Evolutionary conservation across 805 yeast genomes (phyloP), one percentile per base, ranked within the genome.

Genomic region (Candida michaelii): DNA sequence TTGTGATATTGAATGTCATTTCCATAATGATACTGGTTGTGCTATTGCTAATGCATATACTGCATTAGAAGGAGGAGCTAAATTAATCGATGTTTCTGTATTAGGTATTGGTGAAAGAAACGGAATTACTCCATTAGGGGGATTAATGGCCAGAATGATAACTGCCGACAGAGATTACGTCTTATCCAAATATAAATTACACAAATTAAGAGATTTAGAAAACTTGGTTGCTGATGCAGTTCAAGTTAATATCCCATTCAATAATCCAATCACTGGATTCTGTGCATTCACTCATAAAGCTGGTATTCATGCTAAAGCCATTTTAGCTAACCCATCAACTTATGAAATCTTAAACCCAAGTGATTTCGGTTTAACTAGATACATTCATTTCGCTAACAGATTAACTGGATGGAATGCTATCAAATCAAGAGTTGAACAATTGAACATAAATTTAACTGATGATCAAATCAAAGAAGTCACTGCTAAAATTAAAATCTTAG

Each of bases 271-370:
- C 66, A 91, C 99, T 31, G 99, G 99, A 25, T 93, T 93, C 84
- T 93, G 98, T 76, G 99, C 99, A 35, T 91, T 91, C 74, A 91
- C 99, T 46, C 99, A 91, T 76, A 91, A 91, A 78, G 99, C 99
- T 45, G 99, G 99, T 69, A 90, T 91, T 64, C 99, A 91, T 66
- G 98, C 99, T 58, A 91, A 93, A 77, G 98, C 98, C 44, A 91
- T 91, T 55, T 79, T 91, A 53, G 99, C 99, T 45, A 93, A 91
- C 72, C 99, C 99, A 49, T 89, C 97, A 36, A 93, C 98, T n/a
- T 91, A 91, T 67, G 99, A 91, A 76, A 91, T 91, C 60, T 77
- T 91, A 64, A 85, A 85, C 64, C 99, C 99, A 44, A 72, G 85
- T 21, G 99, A 91, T 71, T 91, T 91, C 60, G 99, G 99, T 63